Percentiles rank a stretch among this genome's conserved stretches.
phyloP scores from a whole-genome alignment of 129 eudicot species.

The Flaveria ramosissima region DNA sequence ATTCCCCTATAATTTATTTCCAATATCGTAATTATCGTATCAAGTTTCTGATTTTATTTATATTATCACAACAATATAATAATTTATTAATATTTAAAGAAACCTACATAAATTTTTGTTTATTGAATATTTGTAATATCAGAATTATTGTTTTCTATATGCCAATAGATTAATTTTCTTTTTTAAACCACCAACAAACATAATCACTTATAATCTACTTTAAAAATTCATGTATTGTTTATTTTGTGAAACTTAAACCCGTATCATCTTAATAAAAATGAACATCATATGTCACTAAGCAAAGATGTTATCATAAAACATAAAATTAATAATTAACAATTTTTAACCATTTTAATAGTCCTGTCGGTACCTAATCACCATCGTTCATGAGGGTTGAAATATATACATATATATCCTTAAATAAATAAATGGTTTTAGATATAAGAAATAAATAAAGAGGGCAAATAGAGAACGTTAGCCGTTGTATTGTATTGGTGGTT shows the following conservation, averaged over 20 bases:
- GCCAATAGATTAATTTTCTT: background rate
- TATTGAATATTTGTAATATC: background rate
- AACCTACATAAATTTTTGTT: background rate
- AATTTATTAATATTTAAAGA: background rate
- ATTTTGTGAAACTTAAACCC: too few relatives aligned
- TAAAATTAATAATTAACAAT: background rate
- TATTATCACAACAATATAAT: background rate
- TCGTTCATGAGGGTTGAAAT: background rate
- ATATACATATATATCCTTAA: background rate
- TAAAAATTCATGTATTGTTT: too few relatives aligned
- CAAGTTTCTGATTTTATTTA: too few relatives aligned
- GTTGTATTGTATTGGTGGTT: background rate
- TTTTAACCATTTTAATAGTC: background rate
- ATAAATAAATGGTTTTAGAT: background rate
- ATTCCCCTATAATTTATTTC: too few relatives aligned
- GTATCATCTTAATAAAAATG: too few relatives aligned
- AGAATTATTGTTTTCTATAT: background rate
- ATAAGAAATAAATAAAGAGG: background rate
- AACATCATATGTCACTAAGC: too few relatives aligned
- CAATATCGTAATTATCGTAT: too few relatives aligned
- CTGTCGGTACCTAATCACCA: background rate
- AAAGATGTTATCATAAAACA: too few relatives aligned
- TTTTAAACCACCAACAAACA: too few relatives aligned
- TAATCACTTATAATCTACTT: too few relatives aligned
- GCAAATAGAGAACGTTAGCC: background rate